Percentiles rank a stretch among this genome's conserved stretches.
Evolutionary conservation across 768 basidiomycete species (phyloP).

Genomic region (Boletus subparvulus): DNA sequence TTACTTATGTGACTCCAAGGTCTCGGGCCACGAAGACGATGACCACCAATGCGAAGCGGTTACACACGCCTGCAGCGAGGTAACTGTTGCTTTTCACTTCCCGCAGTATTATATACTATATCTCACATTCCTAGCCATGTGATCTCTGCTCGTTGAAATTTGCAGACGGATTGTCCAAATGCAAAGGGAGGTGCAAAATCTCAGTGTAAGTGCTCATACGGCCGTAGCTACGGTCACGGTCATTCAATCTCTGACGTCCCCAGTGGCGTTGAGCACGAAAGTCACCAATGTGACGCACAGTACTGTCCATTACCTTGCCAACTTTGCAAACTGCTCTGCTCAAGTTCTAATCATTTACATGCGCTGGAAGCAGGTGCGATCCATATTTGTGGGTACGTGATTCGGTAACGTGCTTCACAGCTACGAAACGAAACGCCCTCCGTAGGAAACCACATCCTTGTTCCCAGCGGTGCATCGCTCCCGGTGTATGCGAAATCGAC

Average conservation of each 20-base stretch:
- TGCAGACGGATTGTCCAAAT: slow-evolving; percentile 35
- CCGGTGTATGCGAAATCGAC: slow-evolving; percentile 58
- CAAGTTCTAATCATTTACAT: slow-evolving; percentile 50
- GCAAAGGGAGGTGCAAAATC: slow-evolving; percentile 43
- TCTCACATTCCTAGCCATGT: slow-evolving; percentile 39
- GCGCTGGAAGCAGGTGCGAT: slow-evolving; percentile 38
- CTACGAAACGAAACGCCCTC: slow-evolving; percentile 6
- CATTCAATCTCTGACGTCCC: not conserved
- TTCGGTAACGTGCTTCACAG: not conserved
- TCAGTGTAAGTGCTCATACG: slow-evolving; percentile 35
- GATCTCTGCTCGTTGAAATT: slow-evolving; percentile 32
- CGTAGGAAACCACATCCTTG: slow-evolving; percentile 51
- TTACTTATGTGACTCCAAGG: slow-evolving; percentile 31
- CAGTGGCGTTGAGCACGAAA: slow-evolving; percentile 47
- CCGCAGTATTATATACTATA: not conserved
- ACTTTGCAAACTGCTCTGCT: slow-evolving; percentile 54
- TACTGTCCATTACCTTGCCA: slow-evolving; percentile 55
- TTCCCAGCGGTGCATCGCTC: slow-evolving; percentile 39
- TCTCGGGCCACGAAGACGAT: slow-evolving; percentile 45
- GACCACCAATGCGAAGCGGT: slow-evolving; percentile 54
- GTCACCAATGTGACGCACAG: slow-evolving; percentile 49
- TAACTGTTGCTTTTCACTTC: slow-evolving; percentile 4
- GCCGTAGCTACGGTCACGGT: not conserved
- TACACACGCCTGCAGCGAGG: slow-evolving; percentile 50
- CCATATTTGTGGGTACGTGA: slow-evolving; percentile 59